These are phyloP conservation scores for Paspalum notatum DNA, from an alignment of 176 grass and related monocot species.

Conservation along the genomic window DNA sequence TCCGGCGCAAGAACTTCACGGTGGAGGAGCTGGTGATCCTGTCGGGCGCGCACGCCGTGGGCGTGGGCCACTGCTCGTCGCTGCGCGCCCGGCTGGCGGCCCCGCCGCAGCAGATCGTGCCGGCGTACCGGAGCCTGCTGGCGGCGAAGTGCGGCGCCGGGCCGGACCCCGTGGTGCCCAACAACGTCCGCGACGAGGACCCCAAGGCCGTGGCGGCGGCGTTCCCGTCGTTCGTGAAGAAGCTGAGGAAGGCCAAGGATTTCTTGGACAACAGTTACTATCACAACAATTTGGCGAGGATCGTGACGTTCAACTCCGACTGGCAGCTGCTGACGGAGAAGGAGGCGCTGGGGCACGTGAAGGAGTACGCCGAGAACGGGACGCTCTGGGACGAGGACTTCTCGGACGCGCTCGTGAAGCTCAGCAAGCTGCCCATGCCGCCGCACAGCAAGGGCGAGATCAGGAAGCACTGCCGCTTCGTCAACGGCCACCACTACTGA, in stretches of 20 bases:
- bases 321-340: constrained; percentile 58
- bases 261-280: constrained; percentile 64
- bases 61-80: constrained; percentile 68
- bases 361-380: constrained; percentile 52
- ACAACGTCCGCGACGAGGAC: constrained; percentile 45
- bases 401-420: constrained; percentile 58
- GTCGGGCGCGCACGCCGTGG: constrained; percentile 69
- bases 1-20: constrained; percentile 64
- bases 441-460: constrained; percentile 44
- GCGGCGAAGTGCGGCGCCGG: constrained; percentile 19
- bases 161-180: background rate
- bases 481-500: constrained; percentile 37
- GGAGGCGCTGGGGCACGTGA: constrained; percentile 41
- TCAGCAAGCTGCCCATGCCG: constrained; percentile 63
- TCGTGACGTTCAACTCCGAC: constrained; percentile 66
- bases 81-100: constrained; percentile 44
- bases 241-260: constrained; percentile 25
- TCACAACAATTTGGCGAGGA: constrained; percentile 39
- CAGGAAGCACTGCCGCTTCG: constrained; percentile 51
- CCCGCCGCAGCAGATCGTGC: constrained; percentile 36
- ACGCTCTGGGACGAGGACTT: constrained; percentile 59
- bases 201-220: constrained; percentile 10
- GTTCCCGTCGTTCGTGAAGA: constrained; percentile 36
- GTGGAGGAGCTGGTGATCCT: constrained; percentile 72
- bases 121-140: constrained; percentile 36